Evolutionary conservation across 176 grass and related monocot genomes (phyloP).

Genomic region (Triticum turgidum): DNA sequence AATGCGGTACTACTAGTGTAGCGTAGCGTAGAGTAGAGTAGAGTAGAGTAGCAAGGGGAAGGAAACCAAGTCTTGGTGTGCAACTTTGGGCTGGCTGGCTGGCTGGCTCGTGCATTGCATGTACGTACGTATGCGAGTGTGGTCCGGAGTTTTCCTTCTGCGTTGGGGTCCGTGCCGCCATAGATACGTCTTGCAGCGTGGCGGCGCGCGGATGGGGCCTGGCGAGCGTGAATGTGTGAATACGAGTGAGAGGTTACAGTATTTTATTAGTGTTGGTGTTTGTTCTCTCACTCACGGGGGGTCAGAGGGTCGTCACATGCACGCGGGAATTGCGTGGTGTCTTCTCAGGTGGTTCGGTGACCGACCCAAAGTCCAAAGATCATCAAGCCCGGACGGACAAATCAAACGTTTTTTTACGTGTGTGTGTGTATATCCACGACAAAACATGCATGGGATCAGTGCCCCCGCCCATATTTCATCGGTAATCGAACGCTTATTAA

Average conservation of each 20-base stretch:
- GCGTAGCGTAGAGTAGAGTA: background rate
- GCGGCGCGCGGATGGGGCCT: background rate
- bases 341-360: conserved; percentile 47
- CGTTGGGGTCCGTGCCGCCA: conserved; percentile 38
- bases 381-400: background rate
- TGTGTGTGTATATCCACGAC: no score
- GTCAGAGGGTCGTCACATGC: background rate
- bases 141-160: conserved; percentile 29
- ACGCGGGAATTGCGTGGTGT: conserved; percentile 21
- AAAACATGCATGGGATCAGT: background rate
- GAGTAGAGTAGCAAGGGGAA: background rate
- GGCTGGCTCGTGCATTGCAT: background rate
- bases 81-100: background rate
- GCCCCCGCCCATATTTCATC: background rate
- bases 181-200: conserved; percentile 44
- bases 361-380: conserved; percentile 23
- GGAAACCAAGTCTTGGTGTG: conserved; percentile 36
- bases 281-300: conserved; percentile 27
- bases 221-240: background rate
- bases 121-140: conserved; percentile 24
- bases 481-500: background rate
- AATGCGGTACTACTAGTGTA: no score
- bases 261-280: background rate
- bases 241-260: background rate
- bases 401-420: background rate